These are phyloP conservation scores for Flaveria ramosissima DNA, from an alignment of 129 eudicot species.

Conservation along the genomic window DNA sequence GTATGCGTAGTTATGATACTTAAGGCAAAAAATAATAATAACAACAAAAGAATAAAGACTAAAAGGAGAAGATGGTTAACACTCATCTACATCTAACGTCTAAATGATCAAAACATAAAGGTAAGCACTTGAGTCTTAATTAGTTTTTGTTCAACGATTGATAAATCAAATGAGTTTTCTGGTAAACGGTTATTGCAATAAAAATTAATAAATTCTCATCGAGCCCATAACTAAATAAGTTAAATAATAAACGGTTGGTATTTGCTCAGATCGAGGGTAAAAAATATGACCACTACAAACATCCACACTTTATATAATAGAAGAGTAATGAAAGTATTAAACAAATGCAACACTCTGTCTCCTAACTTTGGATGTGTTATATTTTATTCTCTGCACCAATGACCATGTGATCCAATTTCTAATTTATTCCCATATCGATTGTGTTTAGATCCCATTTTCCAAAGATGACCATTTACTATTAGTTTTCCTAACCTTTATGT, in stretches of 20 bases:
- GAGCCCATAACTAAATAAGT: constrained; percentile 22
- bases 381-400: constrained; percentile 34
- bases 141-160: too few species aligned
- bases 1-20: background rate
- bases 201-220: background rate
- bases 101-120: background rate
- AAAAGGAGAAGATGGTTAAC: constrained; percentile 3
- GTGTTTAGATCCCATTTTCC: constrained; percentile 24
- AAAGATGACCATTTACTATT: constrained; percentile 30
- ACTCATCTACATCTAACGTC: constrained; percentile 19
- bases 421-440: constrained; percentile 33
- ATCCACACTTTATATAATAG: constrained; percentile 10
- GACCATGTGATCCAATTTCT: constrained; percentile 38
- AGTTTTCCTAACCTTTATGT: constrained; percentile 10
- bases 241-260: background rate
- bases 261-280: constrained; percentile 15
- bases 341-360: constrained; percentile 35
- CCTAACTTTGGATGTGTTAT: constrained; percentile 30
- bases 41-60: background rate
- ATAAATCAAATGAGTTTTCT: too few species aligned
- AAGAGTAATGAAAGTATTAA: constrained; percentile 3
- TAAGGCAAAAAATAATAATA: background rate
- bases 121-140: too few species aligned
- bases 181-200: too few species aligned
- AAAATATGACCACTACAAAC: constrained; percentile 30